Conservation (phyloP, 106 monocot species). For the Ottelia alismoides region DNA sequence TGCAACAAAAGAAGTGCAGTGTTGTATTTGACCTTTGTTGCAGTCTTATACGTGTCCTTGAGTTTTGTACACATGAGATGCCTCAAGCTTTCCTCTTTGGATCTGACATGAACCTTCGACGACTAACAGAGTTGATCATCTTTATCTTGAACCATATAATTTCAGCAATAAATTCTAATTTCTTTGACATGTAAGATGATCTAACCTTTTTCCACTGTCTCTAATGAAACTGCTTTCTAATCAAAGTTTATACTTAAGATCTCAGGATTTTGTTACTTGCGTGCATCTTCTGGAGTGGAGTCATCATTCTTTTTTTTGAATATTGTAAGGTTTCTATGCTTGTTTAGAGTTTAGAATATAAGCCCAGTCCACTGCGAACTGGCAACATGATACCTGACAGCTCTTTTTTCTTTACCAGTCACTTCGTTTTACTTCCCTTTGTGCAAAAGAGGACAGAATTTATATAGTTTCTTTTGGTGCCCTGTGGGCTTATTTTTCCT, state of each 20-base stretch:
- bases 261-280: no score
- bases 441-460: no score
- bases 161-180: slow-evolving; percentile 72
- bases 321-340: no score
- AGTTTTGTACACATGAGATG: slow-evolving; percentile 79
- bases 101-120: slow-evolving; percentile 79
- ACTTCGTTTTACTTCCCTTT: no score
- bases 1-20: slow-evolving; percentile 90
- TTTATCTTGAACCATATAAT: slow-evolving; percentile 87
- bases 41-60: slow-evolving; percentile 66
- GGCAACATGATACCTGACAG: no score
- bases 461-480: no score
- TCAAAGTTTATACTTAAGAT: background rate
- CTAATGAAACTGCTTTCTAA: background rate
- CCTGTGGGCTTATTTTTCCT: no score
- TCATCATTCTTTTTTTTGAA: no score
- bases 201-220: background rate
- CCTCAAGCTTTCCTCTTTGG: slow-evolving; percentile 85
- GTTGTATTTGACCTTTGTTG: slow-evolving; percentile 94
- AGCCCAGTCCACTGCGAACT: no score
- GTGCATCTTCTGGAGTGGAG: no score
- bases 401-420: no score
- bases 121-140: slow-evolving; percentile 75
- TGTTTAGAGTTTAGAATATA: no score
- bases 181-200: slow-evolving; percentile 84